Conservation (phyloP, 768 basidiomycete species). For the Lentinus tigrinus region DNA sequence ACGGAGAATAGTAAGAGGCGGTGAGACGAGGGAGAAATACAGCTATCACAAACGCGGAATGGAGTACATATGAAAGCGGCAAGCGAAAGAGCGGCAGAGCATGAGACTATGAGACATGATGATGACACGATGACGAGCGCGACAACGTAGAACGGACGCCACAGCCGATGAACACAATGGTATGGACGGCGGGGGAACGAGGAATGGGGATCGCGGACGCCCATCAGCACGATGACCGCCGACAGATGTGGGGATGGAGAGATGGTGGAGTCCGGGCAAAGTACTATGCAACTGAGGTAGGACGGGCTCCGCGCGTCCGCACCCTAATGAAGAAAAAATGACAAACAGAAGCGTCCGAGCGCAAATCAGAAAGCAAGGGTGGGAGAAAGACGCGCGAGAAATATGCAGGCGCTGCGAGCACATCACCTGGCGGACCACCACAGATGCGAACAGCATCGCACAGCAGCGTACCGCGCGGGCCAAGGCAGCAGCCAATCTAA, state of each 20-base stretch:
- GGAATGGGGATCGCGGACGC: background rate
- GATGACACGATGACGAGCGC: conserved; percentile 6
- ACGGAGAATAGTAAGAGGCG: background rate
- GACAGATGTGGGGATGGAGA: conserved; percentile 4
- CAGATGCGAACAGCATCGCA: conserved; percentile 9
- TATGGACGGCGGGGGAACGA: background rate
- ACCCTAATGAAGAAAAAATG: background rate
- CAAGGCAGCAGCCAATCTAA: conserved; percentile 5
- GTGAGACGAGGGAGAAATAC: conserved; percentile 14
- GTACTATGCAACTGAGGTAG: conserved; percentile 9
- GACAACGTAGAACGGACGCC: background rate
- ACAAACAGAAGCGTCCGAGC: conserved; percentile 14
- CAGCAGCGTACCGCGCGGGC: conserved; percentile 2
- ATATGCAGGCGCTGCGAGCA: background rate
- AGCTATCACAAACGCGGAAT: conserved; percentile 8
- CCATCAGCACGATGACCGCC: conserved; percentile 6
- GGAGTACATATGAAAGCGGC: conserved; percentile 13
- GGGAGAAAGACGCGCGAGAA: background rate
- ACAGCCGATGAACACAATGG: background rate
- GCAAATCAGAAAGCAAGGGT: conserved; percentile 8
- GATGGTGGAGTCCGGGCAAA: conserved; percentile 6
- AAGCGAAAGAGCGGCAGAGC: conserved; percentile 14
- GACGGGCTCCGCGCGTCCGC: background rate
- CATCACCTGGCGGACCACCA: conserved; percentile 4
- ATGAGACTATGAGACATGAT: conserved; percentile 18